Percentiles rank a stretch among this genome's conserved stretches.
Conservation (phyloP, 164 flowering plant species). For the Liquidambar formosana region DNA sequence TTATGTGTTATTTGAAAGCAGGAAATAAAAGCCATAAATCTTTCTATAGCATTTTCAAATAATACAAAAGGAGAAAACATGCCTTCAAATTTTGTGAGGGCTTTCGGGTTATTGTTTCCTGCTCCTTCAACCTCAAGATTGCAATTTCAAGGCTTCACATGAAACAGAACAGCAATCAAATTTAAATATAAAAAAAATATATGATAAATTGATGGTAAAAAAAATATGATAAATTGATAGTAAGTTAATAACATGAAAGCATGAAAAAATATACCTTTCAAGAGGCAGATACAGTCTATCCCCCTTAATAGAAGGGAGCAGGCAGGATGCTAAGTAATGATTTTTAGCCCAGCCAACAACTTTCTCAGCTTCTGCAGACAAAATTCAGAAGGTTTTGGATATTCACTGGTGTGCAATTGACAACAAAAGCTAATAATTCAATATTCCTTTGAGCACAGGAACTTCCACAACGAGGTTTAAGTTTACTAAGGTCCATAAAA, state of each 20-base stretch:
- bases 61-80: conserved; percentile 6
- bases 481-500: neutral
- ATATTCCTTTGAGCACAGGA: neutral
- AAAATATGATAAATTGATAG: no score
- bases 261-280: conserved; percentile 58
- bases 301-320: conserved; percentile 62
- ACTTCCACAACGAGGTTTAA: neutral
- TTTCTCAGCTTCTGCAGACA: conserved; percentile 85
- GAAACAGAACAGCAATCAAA: conserved; percentile 22
- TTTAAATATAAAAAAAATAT: no score
- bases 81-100: conserved; percentile 90
- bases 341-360: conserved; percentile 97
- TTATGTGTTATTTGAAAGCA: conserved; percentile 7
- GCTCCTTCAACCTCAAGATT: conserved; percentile 74
- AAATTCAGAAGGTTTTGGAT: neutral
- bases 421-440: neutral
- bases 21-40: neutral
- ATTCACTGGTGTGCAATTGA: neutral
- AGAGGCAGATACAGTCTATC: conserved; percentile 68
- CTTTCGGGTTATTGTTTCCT: conserved; percentile 60
- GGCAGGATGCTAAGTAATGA: conserved; percentile 73
- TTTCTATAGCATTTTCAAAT: neutral
- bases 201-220: no score
- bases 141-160: conserved; percentile 83
- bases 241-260: neutral